Percentiles rank a stretch among this genome's conserved stretches.
These are phyloP conservation scores for Solanum ossicruentum DNA, from an alignment of 257 asterid genomes.

Conservation along the genomic window DNA sequence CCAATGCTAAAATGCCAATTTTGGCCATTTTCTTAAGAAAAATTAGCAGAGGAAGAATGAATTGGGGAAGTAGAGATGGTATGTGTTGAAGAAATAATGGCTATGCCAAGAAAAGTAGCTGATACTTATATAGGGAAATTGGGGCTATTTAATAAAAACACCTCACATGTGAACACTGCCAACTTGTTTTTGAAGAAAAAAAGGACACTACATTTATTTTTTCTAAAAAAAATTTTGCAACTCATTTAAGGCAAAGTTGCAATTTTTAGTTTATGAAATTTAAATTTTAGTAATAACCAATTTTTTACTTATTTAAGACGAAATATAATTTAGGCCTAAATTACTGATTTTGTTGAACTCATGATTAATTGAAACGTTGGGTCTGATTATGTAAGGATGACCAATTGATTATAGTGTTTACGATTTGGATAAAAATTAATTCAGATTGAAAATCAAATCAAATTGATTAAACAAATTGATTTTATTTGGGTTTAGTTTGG, in stretches of 20 bases:
- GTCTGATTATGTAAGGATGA: not conserved
- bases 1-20: conserved; percentile 1
- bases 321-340: not conserved
- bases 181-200: not conserved
- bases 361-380: not conserved
- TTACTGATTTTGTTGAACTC: not conserved
- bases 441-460: too few species aligned
- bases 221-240: not conserved
- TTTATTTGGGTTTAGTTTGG: too few species aligned
- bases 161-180: conserved; percentile 31
- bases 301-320: not conserved
- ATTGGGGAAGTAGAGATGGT: not conserved
- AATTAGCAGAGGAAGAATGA: not conserved
- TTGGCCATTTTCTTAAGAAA: conserved; percentile 1
- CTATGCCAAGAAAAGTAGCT: not conserved
- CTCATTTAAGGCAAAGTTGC: not conserved
- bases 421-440: too few species aligned
- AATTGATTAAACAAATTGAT: too few species aligned
- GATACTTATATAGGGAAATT: conserved; percentile 5
- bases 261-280: not conserved
- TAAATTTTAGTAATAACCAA: not conserved
- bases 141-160: conserved; percentile 7
- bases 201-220: not conserved
- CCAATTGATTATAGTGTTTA: too few species aligned
- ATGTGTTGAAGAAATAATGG: not conserved